A percentile compares a stretch with the other conserved stretches of the same genome.
Conservation (phyloP, 305 asterid genomes). For the Fraxinus albicans region DNA sequence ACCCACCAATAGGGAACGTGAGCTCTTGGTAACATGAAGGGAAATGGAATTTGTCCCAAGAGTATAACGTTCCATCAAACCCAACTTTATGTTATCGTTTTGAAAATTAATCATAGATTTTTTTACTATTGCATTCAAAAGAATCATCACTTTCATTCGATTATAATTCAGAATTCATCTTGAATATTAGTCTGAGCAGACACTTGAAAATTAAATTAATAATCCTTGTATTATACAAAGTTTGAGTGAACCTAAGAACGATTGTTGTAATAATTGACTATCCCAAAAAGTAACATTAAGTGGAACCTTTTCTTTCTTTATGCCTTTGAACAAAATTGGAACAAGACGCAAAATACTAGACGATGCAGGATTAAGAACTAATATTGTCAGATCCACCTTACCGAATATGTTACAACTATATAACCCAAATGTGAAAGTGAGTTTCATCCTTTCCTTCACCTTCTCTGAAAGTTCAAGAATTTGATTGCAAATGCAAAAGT, state of each 20-base stretch:
- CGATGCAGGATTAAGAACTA: neutral
- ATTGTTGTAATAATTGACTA: neutral
- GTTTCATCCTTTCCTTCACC: constrained; percentile 27
- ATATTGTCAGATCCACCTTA: neutral
- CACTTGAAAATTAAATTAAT: neutral
- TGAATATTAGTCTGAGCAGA: neutral
- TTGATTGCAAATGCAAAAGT: constrained; percentile 64
- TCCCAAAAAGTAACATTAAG: neutral
- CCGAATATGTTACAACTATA: neutral
- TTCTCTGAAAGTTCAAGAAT: constrained; percentile 69
- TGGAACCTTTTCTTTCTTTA: neutral
- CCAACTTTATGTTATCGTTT: neutral
- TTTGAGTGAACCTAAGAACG: neutral
- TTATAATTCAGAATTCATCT: neutral
- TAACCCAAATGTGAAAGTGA: neutral
- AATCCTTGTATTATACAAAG: neutral
- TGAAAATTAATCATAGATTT: neutral
- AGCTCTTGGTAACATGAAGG: neutral
- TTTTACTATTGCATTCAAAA: neutral
- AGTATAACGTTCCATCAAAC: neutral
- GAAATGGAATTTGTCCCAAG: neutral
- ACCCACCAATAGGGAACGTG: too few relatives aligned
- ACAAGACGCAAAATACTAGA: neutral
- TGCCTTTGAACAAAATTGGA: neutral
- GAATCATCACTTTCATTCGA: neutral